Percentiles rank a stretch among this genome's conserved stretches.
Evolutionary conservation across 2,329 filamentous ascomycete genomes (phyloP).

Genomic region (Colletotrichum magnum): DNA sequence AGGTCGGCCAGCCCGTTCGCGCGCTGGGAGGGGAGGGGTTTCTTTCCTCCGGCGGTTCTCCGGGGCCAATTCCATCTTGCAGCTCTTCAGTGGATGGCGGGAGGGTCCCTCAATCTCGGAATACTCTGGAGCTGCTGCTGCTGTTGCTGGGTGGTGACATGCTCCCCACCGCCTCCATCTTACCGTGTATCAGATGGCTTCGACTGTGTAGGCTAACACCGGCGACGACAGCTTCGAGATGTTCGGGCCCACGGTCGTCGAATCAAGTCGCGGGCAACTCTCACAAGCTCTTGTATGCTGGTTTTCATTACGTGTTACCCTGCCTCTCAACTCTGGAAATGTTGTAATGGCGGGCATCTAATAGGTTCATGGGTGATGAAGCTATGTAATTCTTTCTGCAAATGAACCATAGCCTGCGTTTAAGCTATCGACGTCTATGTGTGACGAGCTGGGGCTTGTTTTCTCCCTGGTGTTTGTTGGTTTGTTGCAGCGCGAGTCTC

Average conservation of each 20-base stretch:
- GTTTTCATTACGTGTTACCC: not conserved
- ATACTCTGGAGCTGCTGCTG: conserved; percentile 5
- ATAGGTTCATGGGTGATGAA: not conserved
- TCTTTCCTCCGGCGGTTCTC: conserved; percentile 34
- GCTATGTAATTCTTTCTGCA: not conserved
- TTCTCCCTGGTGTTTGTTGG: not conserved
- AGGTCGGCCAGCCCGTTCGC: conserved; percentile 1
- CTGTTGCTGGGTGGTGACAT: no score
- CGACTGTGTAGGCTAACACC: conserved; percentile 22
- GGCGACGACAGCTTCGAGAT: not conserved
- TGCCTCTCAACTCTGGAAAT: not conserved
- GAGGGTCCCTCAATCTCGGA: conserved; percentile 30
- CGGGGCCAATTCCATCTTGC: conserved; percentile 29
- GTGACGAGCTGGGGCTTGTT: not conserved
- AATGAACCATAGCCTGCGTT: not conserved
- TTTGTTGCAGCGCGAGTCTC: not conserved
- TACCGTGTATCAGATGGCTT: conserved; percentile 25
- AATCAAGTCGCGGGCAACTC: not conserved
- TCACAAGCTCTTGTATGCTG: not conserved
- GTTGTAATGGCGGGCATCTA: not conserved
- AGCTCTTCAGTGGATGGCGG: conserved; percentile 25
- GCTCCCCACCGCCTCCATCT: not conserved
- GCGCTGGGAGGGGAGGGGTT: conserved; percentile 6
- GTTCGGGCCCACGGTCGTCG: not conserved
- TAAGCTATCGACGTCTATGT: not conserved